Percentiles rank a stretch among this genome's conserved stretches.
phyloP scores from a whole-genome alignment of 306 rosid genomes.

The Sesbania bispinosa region DNA sequence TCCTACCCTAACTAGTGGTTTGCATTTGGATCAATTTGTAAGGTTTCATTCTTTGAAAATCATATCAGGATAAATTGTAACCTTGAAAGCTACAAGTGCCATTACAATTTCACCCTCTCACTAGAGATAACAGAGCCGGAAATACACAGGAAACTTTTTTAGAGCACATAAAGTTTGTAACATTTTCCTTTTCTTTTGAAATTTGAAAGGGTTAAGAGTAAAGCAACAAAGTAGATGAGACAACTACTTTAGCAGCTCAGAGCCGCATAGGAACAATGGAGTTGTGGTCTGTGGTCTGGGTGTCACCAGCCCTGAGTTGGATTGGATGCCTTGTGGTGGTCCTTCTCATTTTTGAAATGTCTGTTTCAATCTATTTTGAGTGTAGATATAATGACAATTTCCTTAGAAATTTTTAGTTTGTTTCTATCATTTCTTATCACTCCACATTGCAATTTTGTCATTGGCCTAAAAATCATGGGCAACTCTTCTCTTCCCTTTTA shows the following conservation, averaged over 20 bases:
- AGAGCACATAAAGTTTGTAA: constrained; percentile 15
- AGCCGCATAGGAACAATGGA: constrained; percentile 25
- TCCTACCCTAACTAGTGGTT: background rate
- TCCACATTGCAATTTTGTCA: constrained; percentile 11
- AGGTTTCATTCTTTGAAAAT: background rate
- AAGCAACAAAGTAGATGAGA: constrained; percentile 45
- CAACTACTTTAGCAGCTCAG: constrained; percentile 37
- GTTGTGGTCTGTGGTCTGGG: constrained; percentile 29
- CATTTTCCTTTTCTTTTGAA: constrained; percentile 5
- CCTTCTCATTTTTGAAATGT: constrained; percentile 35
- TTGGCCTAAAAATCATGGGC: background rate
- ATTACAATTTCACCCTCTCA: background rate
- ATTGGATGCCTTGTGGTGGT: constrained; percentile 42
- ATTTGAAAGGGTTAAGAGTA: constrained; percentile 36
- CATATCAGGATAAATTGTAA: background rate
- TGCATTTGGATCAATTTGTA: background rate
- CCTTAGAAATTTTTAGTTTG: constrained; percentile 15
- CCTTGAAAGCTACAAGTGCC: background rate
- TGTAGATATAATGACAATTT: constrained; percentile 1
- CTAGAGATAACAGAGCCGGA: background rate
- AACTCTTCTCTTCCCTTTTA: background rate
- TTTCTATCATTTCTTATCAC: constrained; percentile 5
- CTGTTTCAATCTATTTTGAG: constrained; percentile 41
- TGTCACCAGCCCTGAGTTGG: background rate
- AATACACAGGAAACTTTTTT: background rate